Evolutionary conservation across 805 yeast species (phyloP), one percentile per base, ranked within the genome.

Genomic region (Jamesozyma hellenica): DNA sequence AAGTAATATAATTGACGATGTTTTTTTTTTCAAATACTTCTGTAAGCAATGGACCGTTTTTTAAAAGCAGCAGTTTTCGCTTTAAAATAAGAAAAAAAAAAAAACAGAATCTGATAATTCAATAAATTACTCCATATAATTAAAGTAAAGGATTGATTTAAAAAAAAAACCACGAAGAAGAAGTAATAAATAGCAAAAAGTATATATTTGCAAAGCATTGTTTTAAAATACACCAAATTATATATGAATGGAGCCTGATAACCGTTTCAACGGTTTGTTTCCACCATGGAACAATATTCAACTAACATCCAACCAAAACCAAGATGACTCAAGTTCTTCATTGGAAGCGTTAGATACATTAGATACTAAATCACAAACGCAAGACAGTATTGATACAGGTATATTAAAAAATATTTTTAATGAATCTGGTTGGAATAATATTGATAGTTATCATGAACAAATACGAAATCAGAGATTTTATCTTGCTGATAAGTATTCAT

Each of bases 381-480:
- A 27, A 17, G 39, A 38, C 15, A 42, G 40, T 25, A 34, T 46
- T 12, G 44, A 48, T 27, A 45, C 46, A 4, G 42, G 39, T 3
- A 34, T 50, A 12, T 17, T 51, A 18, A 42, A 34, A 27, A 36
- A 35, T 12, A 46, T 54, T 12, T 40, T 53, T 15, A 37, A 44
- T 12, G 47, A 44, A 12, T 44, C 53, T 19, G 43, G 48, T 9
- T 44, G 46, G 46, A 44, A 40, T 38, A 41, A 46, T 19, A 34
- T 44, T 12, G 44, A 40, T 15, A 45, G 27, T n/a, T 52, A 45
- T 30, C 48, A 46, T 28, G 51, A 48, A 15, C 40, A 41, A 10
- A 26, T 49, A 7, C 36, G 45, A 30, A 48, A 51, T 34, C 42
- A 52, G 11, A 40, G 53, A 27, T 56, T 54, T 39, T 51, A 46